Evolutionary conservation across 371 early-diverging fungal genomes (phyloP), one percentile per base, ranked within the genome.

Genomic region (Lichtheimia ramosa): DNA sequence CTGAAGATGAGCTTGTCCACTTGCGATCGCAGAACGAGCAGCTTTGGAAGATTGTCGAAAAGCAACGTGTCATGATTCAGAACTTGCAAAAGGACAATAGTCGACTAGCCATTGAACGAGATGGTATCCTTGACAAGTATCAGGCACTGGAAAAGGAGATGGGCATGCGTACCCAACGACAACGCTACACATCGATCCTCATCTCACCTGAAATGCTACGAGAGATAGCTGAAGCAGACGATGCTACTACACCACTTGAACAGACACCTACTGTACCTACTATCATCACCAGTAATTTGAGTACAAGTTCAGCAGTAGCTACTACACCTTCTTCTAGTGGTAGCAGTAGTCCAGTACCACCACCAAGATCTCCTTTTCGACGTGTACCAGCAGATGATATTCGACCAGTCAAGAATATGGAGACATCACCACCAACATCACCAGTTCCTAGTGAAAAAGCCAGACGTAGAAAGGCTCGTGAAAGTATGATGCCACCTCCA

Each of bases 11-110:
- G 43, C 40, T 62, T 20, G 40, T 41, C n/a, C 56, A 62, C 43
- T 28, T 62, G 24, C 62, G 62, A 18, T 54, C 59, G 13, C 94
- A 96, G 67, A 94, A 93, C 59, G 91, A 91, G 48, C 91, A 91
- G 63, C 85, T 96, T 25, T 94, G 94, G 92, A 90, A 87, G 66
- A 89, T 94, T 61, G 89, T 94, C 61, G 94, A 96, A 70, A 89
- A 90, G 59, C 95, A 94, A 73, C 77, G 93, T 61, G 70, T 79
- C 60, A 90, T 92, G 64, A 92, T 95, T 61, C 90, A 91, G 58
- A 87, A 89, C 52, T 76, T 83, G 49, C 84, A 83, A 68, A 83
- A 81, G 65, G 84, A 83, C 56, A 70, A 80, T 54, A 76, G 78
- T 48, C 71, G 79, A 57, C 52, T 83, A 46, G 68, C 79, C 15